A percentile compares a stretch with the other conserved stretches of the same genome.
These are phyloP conservation scores for Fusarium dlaminii DNA, from an alignment of 2,329 filamentous ascomycete genomes.

Conservation along the genomic window DNA sequence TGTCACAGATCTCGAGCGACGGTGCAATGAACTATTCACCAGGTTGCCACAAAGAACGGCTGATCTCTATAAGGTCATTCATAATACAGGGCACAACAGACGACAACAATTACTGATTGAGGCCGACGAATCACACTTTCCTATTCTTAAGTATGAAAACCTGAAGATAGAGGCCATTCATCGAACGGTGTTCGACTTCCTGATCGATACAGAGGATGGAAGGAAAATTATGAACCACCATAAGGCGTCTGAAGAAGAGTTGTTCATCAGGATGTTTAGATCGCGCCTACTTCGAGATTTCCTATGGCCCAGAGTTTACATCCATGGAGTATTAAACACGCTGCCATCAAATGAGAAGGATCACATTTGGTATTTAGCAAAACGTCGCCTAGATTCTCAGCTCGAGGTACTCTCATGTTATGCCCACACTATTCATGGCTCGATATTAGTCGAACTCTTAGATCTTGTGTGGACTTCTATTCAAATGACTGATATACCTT, in stretches of 20 bases:
- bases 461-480: background rate
- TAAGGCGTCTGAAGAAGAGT: accelerated
- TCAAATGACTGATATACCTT: background rate
- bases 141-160: accelerated
- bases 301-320: accelerated
- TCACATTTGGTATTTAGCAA: accelerated
- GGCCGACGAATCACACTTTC: accelerated
- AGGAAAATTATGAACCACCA: accelerated
- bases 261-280: accelerated
- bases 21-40: accelerated
- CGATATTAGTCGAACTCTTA: background rate
- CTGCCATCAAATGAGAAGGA: no score
- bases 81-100: no score
- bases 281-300: accelerated
- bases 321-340: no score
- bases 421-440: accelerated
- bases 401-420: background rate
- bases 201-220: background rate
- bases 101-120: no score
- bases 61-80: background rate
- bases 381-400: accelerated
- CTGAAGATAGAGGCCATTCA: accelerated
- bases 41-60: accelerated
- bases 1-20: accelerated
- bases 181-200: background rate